phyloP scores from a whole-genome alignment of 768 basidiomycete genomes.

The Suillus sp. region DNA sequence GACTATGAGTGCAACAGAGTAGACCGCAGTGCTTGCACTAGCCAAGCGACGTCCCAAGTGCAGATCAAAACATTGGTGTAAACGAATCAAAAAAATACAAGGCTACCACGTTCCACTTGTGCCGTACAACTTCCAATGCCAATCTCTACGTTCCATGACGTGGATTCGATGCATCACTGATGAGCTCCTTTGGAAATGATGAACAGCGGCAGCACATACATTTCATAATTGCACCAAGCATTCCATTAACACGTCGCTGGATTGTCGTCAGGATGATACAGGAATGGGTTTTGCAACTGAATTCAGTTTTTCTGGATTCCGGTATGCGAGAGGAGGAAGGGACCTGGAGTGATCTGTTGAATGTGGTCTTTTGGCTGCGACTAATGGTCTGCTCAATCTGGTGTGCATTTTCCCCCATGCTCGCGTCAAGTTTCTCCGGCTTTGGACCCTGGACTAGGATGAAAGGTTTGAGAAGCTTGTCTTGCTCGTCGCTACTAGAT shows the following conservation, averaged over 20 bases:
- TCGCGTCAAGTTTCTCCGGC: background rate
- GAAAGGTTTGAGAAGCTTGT: background rate
- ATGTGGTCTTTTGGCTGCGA: background rate
- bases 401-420: background rate
- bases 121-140: too few species aligned
- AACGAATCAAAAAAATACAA: too few species aligned
- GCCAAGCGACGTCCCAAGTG: background rate
- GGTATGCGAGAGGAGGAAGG: background rate
- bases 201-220: too few species aligned
- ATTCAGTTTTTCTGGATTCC: rapidly evolving
- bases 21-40: too few species aligned
- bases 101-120: too few species aligned
- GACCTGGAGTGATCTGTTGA: background rate
- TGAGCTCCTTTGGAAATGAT: too few species aligned
- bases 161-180: too few species aligned
- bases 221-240: too few species aligned
- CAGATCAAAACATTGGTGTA: background rate
- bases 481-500: background rate
- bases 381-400: background rate
- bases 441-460: background rate
- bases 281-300: background rate
- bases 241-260: too few species aligned
- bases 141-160: too few species aligned
- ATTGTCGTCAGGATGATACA: too few species aligned
- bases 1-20: background rate